These are phyloP conservation scores for Penicillium digitatum DNA, from an alignment of 2,329 filamentous ascomycete genomes.

Conservation along the genomic window DNA sequence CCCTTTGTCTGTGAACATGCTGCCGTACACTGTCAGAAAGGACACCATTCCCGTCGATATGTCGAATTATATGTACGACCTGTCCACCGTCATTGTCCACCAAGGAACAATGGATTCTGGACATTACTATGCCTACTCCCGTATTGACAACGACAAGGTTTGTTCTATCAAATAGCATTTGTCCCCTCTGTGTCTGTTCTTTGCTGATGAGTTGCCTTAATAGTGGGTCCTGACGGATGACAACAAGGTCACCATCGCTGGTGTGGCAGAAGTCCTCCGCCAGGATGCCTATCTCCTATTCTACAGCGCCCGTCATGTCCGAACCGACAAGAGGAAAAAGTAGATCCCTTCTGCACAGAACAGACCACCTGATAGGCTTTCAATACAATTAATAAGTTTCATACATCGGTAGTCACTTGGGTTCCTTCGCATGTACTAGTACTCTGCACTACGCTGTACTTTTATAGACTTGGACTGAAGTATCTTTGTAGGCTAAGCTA, in stretches of 20 bases:
- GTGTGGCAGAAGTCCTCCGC: constrained; percentile 76
- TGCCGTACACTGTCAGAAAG: constrained; percentile 75
- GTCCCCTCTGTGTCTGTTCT: neutral
- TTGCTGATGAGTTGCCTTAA: constrained; percentile 11
- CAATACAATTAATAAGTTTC: neutral
- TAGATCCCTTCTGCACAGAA: neutral
- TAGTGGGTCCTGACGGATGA: constrained; percentile 97
- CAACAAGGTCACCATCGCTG: constrained; percentile 80
- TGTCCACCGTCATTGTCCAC: constrained; percentile 86
- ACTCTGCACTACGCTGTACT: neutral
- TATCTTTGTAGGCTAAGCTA: neutral
- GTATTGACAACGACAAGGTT: constrained; percentile 70
- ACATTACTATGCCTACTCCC: constrained; percentile 81
- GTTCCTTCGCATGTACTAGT: neutral
- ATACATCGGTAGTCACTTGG: neutral
- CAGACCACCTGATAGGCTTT: neutral
- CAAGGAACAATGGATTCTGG: constrained; percentile 90
- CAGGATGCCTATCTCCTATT: constrained; percentile 89
- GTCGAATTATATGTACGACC: constrained; percentile 71
- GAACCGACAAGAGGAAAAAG: constrained; percentile 2
- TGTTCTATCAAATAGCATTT: constrained; percentile 16
- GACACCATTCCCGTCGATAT: constrained; percentile 31
- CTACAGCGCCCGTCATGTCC: constrained; percentile 53
- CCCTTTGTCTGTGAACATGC: constrained; percentile 81
- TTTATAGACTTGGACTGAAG: neutral